Evolutionary conservation across 2,329 filamentous ascomycete species (phyloP), one percentile per base, ranked within the genome.

Genomic region (Fusarium torreyae): DNA sequence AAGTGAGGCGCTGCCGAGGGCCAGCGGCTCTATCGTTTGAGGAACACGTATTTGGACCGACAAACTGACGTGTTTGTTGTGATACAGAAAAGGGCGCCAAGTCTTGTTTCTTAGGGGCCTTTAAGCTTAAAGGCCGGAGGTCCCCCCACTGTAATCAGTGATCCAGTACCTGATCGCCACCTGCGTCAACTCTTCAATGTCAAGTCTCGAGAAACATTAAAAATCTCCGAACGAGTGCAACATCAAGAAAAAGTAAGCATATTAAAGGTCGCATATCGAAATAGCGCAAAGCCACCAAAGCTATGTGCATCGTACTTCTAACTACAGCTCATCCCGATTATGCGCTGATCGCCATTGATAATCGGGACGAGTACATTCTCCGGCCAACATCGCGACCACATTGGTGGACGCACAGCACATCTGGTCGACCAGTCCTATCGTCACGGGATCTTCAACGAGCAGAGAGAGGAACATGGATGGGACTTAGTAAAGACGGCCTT

Each of bases 301-400:
- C 20, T 26, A 94, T 94, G 92, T 94, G 92, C 77, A 94, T 94
- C 80, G 90, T 89, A 49, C 83, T 94, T 45, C 82, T 93, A 61
- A 93, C 92, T 26, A 94, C 92, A 18, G 86, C 90, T 45, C 92
- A 94, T 76, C 92, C 92, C 11, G 83, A 87, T 70, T 94, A 94
- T 79, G 86, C 91, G 26, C 84, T 94, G 63, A 91, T 95, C 72
- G 81, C 93, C 63, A 83, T 94, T 76, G 89, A 94, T 81, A 95
- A 95, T 78, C 88, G 92, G 72, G 92, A 95, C 82, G 92, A 91
- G 77, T 91, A 87, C 79, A 87, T 91, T 67, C 83, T 90, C 15
- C 84, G 89, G 28, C 89, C 89, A 6, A 91, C 89, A 3, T 89
- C 86, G 53, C 82, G 86, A 61, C 88, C 88, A 8, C 85, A 89